These are phyloP conservation scores for Ophiorrhiza pumila DNA, from an alignment of 257 asterid species.

Conservation along the genomic window DNA sequence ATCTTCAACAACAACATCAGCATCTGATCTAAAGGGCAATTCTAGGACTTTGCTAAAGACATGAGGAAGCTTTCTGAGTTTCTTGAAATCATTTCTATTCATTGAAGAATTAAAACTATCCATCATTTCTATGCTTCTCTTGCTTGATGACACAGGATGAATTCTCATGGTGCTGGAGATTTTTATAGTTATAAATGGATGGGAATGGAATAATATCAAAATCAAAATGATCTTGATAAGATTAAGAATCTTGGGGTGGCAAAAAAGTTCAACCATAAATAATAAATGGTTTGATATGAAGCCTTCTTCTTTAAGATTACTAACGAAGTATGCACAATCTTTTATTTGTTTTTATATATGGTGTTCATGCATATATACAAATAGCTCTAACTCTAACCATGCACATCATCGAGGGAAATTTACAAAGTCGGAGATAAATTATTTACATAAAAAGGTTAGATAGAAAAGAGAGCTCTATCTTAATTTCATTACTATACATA, in stretches of 20 bases:
- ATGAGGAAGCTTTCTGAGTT: constrained; percentile 64
- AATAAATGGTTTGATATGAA: constrained; percentile 1
- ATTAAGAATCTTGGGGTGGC: constrained; percentile 25
- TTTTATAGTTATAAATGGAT: constrained; percentile 6
- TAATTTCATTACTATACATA: no score
- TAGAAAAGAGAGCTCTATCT: background rate
- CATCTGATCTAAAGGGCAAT: constrained; percentile 59
- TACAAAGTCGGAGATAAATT: background rate
- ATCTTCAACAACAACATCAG: constrained; percentile 60
- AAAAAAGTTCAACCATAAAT: constrained; percentile 12
- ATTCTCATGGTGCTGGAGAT: constrained; percentile 28
- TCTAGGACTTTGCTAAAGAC: constrained; percentile 67
- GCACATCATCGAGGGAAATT: constrained; percentile 2
- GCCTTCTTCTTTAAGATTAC: constrained; percentile 8
- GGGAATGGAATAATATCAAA: constrained; percentile 28
- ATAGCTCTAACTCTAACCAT: background rate
- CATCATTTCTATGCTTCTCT: constrained; percentile 20
- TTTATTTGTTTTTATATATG: no score
- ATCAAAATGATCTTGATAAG: constrained; percentile 25
- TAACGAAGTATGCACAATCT: no score
- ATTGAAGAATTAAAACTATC: constrained; percentile 18
- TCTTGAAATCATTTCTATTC: constrained; percentile 34
- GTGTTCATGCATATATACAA: constrained; percentile 5
- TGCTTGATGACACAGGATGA: constrained; percentile 24
- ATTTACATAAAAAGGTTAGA: background rate